phyloP scores from a whole-genome alignment of 2,329 filamentous ascomycete species.

The Lachnellula hyalina region DNA sequence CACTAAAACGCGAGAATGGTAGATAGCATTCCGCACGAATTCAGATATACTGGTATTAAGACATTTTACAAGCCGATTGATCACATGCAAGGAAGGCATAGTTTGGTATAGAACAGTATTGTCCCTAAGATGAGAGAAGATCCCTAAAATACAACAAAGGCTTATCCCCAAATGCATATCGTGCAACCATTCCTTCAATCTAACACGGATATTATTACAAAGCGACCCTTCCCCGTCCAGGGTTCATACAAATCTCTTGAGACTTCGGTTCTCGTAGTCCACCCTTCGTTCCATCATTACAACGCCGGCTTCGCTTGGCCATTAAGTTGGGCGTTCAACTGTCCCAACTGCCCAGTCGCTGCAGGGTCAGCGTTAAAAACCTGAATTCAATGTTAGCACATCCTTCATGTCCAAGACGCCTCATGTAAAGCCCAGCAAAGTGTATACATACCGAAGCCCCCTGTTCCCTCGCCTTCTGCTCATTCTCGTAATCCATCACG shows the following conservation, averaged over 20 bases:
- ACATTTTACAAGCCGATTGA: neutral
- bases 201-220: slow-evolving; percentile 23
- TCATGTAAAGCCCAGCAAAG: neutral
- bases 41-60: no score
- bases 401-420: neutral
- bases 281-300: slow-evolving; percentile 19
- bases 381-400: slow-evolving; percentile 16
- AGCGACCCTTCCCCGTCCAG: slow-evolving; percentile 15
- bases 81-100: neutral
- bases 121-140: slow-evolving; percentile 27
- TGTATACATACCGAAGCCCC: slow-evolving; percentile 61
- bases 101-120: slow-evolving; percentile 10
- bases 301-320: slow-evolving; percentile 27
- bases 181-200: slow-evolving; percentile 19
- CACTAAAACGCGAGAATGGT: no score
- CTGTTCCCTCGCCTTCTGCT: slow-evolving; percentile 92
- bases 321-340: slow-evolving; percentile 26
- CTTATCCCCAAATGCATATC: slow-evolving; percentile 18
- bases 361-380: slow-evolving; percentile 21
- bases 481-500: slow-evolving; percentile 94
- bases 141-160: slow-evolving; percentile 30
- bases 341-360: slow-evolving; percentile 19
- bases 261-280: neutral
- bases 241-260: slow-evolving; percentile 4
- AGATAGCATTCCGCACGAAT: no score